A percentile compares a stretch with the other conserved stretches of the same genome.
phyloP scores from a whole-genome alignment of 2,329 filamentous ascomycete species.

The Hypomyces perniciosus region DNA sequence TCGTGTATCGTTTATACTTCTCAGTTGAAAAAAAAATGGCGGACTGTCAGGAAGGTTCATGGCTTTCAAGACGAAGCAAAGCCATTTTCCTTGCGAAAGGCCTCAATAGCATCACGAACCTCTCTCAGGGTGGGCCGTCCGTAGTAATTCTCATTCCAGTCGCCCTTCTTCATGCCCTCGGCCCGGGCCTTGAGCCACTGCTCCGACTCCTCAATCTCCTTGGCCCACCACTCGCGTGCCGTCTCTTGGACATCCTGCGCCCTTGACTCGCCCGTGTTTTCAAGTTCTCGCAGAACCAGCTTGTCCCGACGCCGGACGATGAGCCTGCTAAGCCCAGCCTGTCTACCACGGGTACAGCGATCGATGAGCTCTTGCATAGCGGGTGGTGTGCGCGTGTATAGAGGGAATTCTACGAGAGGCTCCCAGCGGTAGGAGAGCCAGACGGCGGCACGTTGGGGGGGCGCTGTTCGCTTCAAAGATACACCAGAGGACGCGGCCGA shows the following conservation, averaged over 20 bases:
- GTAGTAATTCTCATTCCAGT: conserved; percentile 48
- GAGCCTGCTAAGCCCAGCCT: conserved; percentile 37
- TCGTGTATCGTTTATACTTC: no score
- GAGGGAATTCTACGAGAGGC: conserved; percentile 50
- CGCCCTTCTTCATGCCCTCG: conserved; percentile 32
- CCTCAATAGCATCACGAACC: conserved; percentile 30
- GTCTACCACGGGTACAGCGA: conserved; percentile 45
- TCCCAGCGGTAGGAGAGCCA: conserved; percentile 56
- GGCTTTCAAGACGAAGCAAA: not conserved
- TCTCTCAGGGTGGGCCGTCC: conserved; percentile 41
- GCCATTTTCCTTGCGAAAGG: conserved; percentile 19
- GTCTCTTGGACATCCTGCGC: conserved; percentile 30
- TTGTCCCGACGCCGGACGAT: conserved; percentile 41
- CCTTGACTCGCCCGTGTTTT: conserved; percentile 27
- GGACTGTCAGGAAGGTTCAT: not conserved
- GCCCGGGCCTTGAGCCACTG: conserved; percentile 39
- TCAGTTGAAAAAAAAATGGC: not conserved
- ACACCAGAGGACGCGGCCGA: conserved; percentile 56
- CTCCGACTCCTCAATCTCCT: conserved; percentile 43
- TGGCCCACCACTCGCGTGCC: conserved; percentile 43
- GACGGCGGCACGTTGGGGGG: conserved; percentile 49
- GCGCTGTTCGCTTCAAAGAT: conserved; percentile 56
- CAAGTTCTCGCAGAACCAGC: conserved; percentile 36
- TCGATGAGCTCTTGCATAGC: conserved; percentile 43
- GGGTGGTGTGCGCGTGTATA: conserved; percentile 42